Evolutionary conservation across 345 rosid species (phyloP), one percentile per base, ranked within the genome.

Genomic region (Sisymbrium altissimum): DNA sequence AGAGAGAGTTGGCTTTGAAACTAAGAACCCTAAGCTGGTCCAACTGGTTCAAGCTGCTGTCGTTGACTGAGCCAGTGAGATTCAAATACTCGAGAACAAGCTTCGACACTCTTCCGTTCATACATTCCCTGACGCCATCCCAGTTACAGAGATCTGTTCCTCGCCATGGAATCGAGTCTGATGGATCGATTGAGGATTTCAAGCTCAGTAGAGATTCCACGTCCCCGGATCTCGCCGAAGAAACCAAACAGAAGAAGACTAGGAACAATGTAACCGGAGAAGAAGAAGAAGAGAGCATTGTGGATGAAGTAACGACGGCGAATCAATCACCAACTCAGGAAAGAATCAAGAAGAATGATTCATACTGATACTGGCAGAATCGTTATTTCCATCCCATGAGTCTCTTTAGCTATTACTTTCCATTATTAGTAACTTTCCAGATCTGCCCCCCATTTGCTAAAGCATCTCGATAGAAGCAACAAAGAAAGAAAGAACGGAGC

Each of bases 11-110:
- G 1, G 88, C 83, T 68, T 95, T 95, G 82, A 95, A 86, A 66
- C 99, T 95, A 58, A 95, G 66, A 9, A 95, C 99, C 4, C 99
- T 85, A 11, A 95, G 88, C 63, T 92, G 97, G 66, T 92, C 96
- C 49, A 95, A 69, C 35, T 76, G 89, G 60, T 87, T 88, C 59
- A 95, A 33, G 71, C 49, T 77, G 68, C 72, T 76, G 21, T 56
- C 77, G 33, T 88, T 85, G 5, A 92, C 79, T 61, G 81, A 66
- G 4, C 99, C 97, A 0, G 82, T 84, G 72, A 92, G 82, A 78
- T 90, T 92, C 29, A 83, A 73, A 68, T 71, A 66, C 86, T 92
- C 97, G 0, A 92, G 79, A 5, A 95, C 92, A 25, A 95, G 97
- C 68, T 95, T 95, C 0, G 91, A 83, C 19, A 95, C 91, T 73